Conservation (phyloP, 768 basidiomycete species). For the Leccinellum rugosiceps region DNA sequence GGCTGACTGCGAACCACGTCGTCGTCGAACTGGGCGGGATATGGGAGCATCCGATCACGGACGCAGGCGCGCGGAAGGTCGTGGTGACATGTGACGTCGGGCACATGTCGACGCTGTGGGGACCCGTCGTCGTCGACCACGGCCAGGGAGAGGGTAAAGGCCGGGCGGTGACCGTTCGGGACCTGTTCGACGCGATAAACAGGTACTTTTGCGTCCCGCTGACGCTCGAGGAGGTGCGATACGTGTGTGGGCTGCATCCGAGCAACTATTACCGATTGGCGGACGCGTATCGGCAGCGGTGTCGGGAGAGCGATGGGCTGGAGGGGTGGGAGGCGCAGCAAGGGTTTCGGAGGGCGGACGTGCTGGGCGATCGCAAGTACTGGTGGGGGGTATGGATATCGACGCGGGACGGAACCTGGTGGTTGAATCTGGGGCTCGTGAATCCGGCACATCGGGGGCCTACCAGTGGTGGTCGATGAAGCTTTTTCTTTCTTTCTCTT, state of each 20-base stretch:
- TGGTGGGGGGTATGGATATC: constrained; percentile 43
- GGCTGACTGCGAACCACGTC: constrained; percentile 29
- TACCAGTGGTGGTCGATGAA: background rate
- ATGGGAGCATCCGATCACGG: constrained; percentile 19
- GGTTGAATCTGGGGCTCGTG: constrained; percentile 44
- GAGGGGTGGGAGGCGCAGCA: constrained; percentile 34
- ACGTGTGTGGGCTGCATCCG: constrained; percentile 17
- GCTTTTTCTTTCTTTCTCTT: background rate
- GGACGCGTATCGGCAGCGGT: constrained; percentile 34
- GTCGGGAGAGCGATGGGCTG: constrained; percentile 38
- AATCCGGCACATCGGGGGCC: constrained; percentile 12
- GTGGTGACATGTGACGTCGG: constrained; percentile 25
- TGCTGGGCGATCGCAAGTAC: constrained; percentile 42
- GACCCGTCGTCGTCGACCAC: constrained; percentile 43
- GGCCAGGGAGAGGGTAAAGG: constrained; percentile 1
- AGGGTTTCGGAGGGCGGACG: constrained; percentile 44
- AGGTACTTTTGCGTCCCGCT: constrained; percentile 46
- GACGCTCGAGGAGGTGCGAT: constrained; percentile 28
- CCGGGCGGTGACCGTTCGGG: constrained; percentile 37
- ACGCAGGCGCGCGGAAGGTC: constrained; percentile 19
- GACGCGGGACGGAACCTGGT: constrained; percentile 38
- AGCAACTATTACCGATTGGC: constrained; percentile 15
- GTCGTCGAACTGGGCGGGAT: constrained; percentile 18
- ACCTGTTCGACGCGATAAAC: constrained; percentile 49
- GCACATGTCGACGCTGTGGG: constrained; percentile 39